A percentile compares a stretch with the other conserved stretches of the same genome.
Conservation (phyloP, 345 rosid species). For the Raphanus sativus region DNA sequence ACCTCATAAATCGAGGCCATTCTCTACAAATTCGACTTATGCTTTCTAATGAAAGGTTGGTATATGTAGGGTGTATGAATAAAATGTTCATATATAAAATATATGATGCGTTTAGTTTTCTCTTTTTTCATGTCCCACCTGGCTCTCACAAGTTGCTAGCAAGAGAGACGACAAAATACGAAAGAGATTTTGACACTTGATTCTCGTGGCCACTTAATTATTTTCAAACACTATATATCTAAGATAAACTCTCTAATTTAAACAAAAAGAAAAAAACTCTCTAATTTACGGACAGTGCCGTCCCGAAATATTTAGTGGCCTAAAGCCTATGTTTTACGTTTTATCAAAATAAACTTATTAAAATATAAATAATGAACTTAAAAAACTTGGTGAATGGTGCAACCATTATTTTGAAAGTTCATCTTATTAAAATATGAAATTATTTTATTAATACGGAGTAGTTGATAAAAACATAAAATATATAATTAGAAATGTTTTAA, state of each 20-base stretch:
- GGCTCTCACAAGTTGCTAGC: background rate
- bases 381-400: background rate
- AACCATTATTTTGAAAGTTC: background rate
- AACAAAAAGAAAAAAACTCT: no score
- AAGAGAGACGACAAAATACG: conserved; percentile 8
- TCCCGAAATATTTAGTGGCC: no score
- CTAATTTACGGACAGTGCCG: no score
- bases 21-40: background rate
- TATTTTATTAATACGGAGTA: no score
- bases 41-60: conserved; percentile 7
- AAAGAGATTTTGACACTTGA: conserved; percentile 4
- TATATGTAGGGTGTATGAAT: background rate
- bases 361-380: background rate
- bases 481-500: background rate
- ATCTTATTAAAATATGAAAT: background rate
- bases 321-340: no score
- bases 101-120: background rate
- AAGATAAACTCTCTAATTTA: background rate
- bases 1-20: background rate
- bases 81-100: background rate
- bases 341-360: no score
- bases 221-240: background rate
- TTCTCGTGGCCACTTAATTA: background rate
- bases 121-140: background rate
- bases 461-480: background rate